Conservation (phyloP, 257 asterid species). For the Cynanchum wilfordii region DNA sequence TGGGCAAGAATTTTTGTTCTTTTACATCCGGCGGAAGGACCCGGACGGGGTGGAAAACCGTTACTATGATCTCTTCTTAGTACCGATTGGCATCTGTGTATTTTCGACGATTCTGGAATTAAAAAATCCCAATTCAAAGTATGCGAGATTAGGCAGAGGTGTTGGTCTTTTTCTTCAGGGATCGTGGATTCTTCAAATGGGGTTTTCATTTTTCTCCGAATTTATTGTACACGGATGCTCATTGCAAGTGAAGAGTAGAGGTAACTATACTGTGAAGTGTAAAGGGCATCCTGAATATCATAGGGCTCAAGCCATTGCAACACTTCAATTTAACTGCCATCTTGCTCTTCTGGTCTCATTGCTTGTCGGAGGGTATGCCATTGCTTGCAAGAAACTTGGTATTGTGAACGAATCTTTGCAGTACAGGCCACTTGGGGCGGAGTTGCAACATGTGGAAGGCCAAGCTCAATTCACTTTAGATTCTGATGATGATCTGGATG, state of each 20-base stretch:
- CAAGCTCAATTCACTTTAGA: slow-evolving; percentile 65
- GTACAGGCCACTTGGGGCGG: slow-evolving; percentile 69
- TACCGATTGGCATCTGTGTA: slow-evolving; percentile 64
- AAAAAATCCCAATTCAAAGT: slow-evolving; percentile 42
- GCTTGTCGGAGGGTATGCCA: slow-evolving; percentile 38
- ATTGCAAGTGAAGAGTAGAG: slow-evolving; percentile 74
- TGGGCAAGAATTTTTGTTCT: slow-evolving; percentile 70
- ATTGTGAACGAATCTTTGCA: slow-evolving; percentile 34
- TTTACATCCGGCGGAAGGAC: slow-evolving; percentile 67
- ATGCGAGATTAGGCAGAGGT: slow-evolving; percentile 64
- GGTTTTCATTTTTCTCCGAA: slow-evolving; percentile 75
- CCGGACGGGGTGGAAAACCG: slow-evolving; percentile 82
- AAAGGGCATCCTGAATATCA: slow-evolving; percentile 85
- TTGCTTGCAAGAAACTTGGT: slow-evolving; percentile 53
- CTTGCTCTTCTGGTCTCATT: slow-evolving; percentile 66
- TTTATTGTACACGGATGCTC: slow-evolving; percentile 56
- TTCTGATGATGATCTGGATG: slow-evolving; percentile 56
- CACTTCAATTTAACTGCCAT: slow-evolving; percentile 84
- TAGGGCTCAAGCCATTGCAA: slow-evolving; percentile 86
- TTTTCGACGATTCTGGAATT: slow-evolving; percentile 70
- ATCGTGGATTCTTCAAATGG: slow-evolving; percentile 91
- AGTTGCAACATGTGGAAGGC: slow-evolving; percentile 37
- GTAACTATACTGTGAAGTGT: slow-evolving; percentile 76
- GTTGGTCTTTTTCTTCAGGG: slow-evolving; percentile 76
- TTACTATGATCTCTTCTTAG: slow-evolving; percentile 67